Conservation (phyloP, 2,329 filamentous ascomycete species). For the Ramularia endophylla region DNA sequence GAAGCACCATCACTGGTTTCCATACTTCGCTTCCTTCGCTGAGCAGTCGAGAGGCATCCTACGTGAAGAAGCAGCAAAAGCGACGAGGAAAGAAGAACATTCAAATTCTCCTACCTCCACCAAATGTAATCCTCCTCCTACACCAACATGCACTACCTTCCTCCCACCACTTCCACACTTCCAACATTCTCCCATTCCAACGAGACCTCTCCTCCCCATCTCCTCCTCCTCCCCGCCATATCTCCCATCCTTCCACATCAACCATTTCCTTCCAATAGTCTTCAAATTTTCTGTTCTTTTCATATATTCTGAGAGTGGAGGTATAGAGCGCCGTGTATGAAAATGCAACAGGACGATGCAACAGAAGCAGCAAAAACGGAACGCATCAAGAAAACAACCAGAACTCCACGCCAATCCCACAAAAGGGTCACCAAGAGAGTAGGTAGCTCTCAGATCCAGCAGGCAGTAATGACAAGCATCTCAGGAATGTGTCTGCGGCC, state of each 20-base stretch:
- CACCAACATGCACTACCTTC: too few relatives aligned
- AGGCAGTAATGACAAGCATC: background rate
- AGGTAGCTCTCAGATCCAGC: background rate
- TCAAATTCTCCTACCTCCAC: too few relatives aligned
- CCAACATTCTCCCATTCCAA: too few relatives aligned
- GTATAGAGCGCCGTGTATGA: slow-evolving; percentile 22
- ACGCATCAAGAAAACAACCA: background rate
- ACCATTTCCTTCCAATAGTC: background rate
- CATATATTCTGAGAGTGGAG: slow-evolving; percentile 14
- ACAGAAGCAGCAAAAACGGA: background rate
- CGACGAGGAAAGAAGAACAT: too few relatives aligned
- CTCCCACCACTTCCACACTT: too few relatives aligned
- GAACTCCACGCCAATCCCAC: slow-evolving; percentile 1
- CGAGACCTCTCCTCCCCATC: too few relatives aligned
- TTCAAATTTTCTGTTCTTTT: background rate
- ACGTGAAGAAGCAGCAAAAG: too few relatives aligned
- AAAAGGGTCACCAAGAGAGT: background rate
- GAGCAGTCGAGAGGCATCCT: too few relatives aligned
- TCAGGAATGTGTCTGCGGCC: too few relatives aligned
- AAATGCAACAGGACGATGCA: slow-evolving; percentile 3
- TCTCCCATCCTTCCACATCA: background rate
- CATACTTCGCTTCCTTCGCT: too few relatives aligned
- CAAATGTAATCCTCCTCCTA: too few relatives aligned
- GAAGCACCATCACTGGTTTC: too few relatives aligned
- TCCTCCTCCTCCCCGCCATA: background rate